Base-by-base conservation (phyloP, 2,329 filamentous ascomycete genomes). In the Podosphaera fusca region DNA sequence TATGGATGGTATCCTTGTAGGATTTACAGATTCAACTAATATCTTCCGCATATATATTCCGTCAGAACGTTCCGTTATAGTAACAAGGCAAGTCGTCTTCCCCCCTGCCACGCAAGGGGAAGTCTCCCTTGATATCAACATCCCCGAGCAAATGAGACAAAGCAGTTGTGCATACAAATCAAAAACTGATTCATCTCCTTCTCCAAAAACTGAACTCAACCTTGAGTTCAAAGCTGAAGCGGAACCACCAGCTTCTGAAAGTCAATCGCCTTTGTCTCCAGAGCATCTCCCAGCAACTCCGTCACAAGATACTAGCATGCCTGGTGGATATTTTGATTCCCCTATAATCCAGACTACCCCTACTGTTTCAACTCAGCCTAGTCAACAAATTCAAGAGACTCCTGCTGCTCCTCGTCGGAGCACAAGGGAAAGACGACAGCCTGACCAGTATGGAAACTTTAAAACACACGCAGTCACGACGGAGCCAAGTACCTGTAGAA, bases 1-100 rank as follows among this genome's bases (percentile, higher is more conserved):
- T 30, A 54, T 40, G 34, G 36, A 54, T 38, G 52, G 12, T 55
- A 42, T 33, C 4, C 52, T 55, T 21, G 52, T 55, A 42, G 52
- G 52, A 55, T 55, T 40, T 29, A 55, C 35, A 40, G 36, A 55
- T 14, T 55, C 34, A 30, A 40, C 52, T 40, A 55, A 42, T 21
- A 55, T 55, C 31, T 55, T 55, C 52, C 35, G 52, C 33, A 52
- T 40, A 55, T 55, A 55, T 55, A 55, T 55, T 30, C 34, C 35
- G 31, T 55, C 52, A 34, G 30, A 40, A 55, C 12, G 52, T 30
- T 55, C 52, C 33, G 35, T 42, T 30, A 30, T 40, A 35, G 35
- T 55, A 29, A 29, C 35, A 42, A 55, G 52, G 31, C 34, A 55
- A 40, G 52, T 55, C 38, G n/a, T 55, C 30, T 42, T 55, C n/a